Base-by-base conservation (phyloP, 1,139 yeast species). In the Suhomyces panamericanus region DNA sequence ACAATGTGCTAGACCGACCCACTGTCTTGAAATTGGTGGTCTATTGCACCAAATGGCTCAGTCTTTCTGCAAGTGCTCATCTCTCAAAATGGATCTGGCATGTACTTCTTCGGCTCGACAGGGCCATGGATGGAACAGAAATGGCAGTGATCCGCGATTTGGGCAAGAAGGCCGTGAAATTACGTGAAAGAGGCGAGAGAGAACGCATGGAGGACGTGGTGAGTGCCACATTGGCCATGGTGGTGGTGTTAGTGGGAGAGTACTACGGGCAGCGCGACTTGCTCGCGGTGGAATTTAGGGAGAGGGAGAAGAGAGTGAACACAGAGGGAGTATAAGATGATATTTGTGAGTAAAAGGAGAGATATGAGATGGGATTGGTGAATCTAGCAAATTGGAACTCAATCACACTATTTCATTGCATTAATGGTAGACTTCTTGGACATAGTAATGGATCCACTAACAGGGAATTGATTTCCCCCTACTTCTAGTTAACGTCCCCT, bases 181-280 rank as follows among this genome's bases (percentile, higher is more conserved):
- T 71, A 11, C 48, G 56, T 20, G 42, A 39, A 2, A 50, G 59
- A 36, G 38, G 46, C 30, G 44, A 33, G 6, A 11, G 35, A 9
- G 44, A 48, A 8, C 41, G 47, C n/a, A 46, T 46, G 17, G 37
- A 47, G 7, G 38, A 41, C 7, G 49, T 54, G 2, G 52, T 63
- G 1, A 41, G 41, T 32, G 69, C 57, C 47, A 68, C 76, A 1
- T 51, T 67, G 24, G 67, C 64, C 34, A 60, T 67, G 64, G 58
- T 73, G 4, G 50, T 70, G 32, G 55, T 60, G 12, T 50, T 73
- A 4, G 71, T 72, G 10, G 65, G 67, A 1, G 51, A 50, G 11
- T 69, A 71, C 56, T 73, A 62, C 45, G 66, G 74, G 12, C 79
- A 74, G 49, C 54, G 53, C 38, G 78, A 73, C 53, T 52, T 73